These are phyloP conservation scores for Heterobasidion parviporum DNA, from an alignment of 1,284 basidiomycete species.

Conservation along the genomic window DNA sequence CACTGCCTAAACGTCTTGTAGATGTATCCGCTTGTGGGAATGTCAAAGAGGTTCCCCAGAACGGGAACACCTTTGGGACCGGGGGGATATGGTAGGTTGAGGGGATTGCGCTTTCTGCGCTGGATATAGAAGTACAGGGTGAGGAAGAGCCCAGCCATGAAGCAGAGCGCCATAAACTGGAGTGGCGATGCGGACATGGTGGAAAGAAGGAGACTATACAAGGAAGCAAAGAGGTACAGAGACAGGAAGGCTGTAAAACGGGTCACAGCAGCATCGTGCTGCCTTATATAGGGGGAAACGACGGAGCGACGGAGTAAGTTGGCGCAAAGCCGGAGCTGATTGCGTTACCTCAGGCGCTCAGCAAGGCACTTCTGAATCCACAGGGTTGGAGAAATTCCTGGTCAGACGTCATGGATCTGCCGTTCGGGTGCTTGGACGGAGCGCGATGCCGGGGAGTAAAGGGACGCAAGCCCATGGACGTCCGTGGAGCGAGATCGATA, in stretches of 20 bases:
- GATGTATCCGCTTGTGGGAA: conserved; percentile 11
- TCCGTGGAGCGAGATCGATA: too few relatives aligned
- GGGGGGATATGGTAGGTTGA: conserved; percentile 13
- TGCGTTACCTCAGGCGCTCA: not conserved
- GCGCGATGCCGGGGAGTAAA: too few relatives aligned
- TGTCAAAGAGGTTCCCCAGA: conserved; percentile 13
- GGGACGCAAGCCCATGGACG: too few relatives aligned
- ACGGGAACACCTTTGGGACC: conserved; percentile 14
- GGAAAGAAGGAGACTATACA: too few relatives aligned
- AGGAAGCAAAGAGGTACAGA: not conserved
- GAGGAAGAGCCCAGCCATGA: conserved; percentile 4
- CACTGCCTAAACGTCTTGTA: conserved; percentile 13
- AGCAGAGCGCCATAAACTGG: not conserved
- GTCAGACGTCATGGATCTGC: not conserved
- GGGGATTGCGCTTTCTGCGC: conserved; percentile 10
- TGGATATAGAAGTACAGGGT: conserved; percentile 6
- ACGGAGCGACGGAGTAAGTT: not conserved
- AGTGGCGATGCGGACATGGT: conserved; percentile 5
- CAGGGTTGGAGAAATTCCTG: not conserved
- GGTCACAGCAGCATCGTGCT: not conserved
- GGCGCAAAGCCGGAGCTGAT: not conserved
- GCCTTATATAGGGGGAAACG: too few relatives aligned
- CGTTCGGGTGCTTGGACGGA: not conserved
- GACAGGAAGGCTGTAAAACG: not conserved
- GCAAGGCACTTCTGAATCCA: not conserved